phyloP scores from a whole-genome alignment of 2,329 filamentous ascomycete species.

The Penicillium sp. region DNA sequence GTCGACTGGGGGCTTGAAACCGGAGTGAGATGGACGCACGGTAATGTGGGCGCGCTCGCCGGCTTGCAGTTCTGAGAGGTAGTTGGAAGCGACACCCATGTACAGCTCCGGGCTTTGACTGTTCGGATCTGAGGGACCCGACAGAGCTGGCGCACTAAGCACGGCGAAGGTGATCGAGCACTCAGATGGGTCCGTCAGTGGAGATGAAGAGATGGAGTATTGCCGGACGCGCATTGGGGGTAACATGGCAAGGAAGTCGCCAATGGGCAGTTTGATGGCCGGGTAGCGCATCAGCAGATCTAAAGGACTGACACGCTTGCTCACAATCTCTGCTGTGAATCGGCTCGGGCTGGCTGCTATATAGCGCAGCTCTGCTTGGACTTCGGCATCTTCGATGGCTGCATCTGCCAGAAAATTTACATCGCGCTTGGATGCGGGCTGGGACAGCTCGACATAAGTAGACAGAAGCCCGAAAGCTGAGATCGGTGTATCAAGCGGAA shows the following conservation, averaged over 20 bases:
- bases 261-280: conserved; percentile 56
- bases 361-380: conserved; percentile 39
- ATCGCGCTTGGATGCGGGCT: conserved; percentile 64
- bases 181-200: conserved; percentile 52
- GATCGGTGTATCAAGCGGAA: conserved; percentile 54
- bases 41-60: conserved; percentile 32
- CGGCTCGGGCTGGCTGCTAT: conserved; percentile 27
- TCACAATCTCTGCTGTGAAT: conserved; percentile 47
- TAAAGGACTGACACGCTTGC: conserved; percentile 53
- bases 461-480: conserved; percentile 60
- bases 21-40: conserved; percentile 32
- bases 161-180: conserved; percentile 65
- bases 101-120: conserved; percentile 41
- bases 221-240: conserved; percentile 73
- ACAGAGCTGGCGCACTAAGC: conserved; percentile 51
- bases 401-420: conserved; percentile 44
- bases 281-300: conserved; percentile 64
- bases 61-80: conserved; percentile 46
- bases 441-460: conserved; percentile 66
- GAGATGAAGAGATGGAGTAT: conserved; percentile 73
- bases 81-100: conserved; percentile 57
- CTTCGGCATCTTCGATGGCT: conserved; percentile 45
- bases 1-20: conserved; percentile 35
- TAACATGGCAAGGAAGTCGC: conserved; percentile 63
- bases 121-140: conserved; percentile 38